These are phyloP conservation scores for Tuber brumale DNA, from an alignment of 495 filamentous ascomycete genomes.

Conservation along the genomic window DNA sequence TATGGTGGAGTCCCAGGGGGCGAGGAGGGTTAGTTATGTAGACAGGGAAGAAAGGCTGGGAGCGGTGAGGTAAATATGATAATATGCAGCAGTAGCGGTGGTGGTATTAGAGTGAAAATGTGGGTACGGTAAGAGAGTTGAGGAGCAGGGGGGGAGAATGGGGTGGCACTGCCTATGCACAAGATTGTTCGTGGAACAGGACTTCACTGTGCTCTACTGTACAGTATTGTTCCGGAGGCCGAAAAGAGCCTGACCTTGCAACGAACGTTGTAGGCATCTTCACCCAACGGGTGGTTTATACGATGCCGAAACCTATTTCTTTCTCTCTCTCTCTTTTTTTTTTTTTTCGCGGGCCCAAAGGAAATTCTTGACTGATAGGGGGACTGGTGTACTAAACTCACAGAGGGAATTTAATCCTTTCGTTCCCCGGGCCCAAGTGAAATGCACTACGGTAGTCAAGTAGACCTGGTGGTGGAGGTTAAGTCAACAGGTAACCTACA, in stretches of 20 bases:
- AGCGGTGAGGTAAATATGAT: constrained; percentile 4
- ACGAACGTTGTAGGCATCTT: not conserved
- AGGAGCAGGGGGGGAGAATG: not conserved
- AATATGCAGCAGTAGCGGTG: not conserved
- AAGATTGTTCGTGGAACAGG: not conserved
- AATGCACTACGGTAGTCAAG: not conserved
- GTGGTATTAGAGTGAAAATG: not conserved
- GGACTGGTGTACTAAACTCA: not conserved
- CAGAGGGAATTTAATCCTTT: not conserved
- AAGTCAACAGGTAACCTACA: not conserved
- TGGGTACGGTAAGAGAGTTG: not conserved
- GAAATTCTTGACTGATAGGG: not conserved
- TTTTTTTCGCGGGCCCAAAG: not conserved
- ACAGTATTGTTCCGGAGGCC: not conserved
- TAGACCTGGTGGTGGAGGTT: not conserved
- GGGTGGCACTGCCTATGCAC: not conserved
- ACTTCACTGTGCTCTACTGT: not conserved
- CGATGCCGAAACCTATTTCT: not conserved
- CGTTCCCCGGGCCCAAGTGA: not conserved
- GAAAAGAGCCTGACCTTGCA: not conserved
- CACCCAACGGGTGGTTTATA: not conserved
- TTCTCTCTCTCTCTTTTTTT: not conserved
- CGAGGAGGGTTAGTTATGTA: not conserved
- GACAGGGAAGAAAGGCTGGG: not conserved
- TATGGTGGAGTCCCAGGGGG: not conserved